Conservation (phyloP, 2,329 filamentous ascomycete genomes). For the Cryphonectria radicalis region DNA sequence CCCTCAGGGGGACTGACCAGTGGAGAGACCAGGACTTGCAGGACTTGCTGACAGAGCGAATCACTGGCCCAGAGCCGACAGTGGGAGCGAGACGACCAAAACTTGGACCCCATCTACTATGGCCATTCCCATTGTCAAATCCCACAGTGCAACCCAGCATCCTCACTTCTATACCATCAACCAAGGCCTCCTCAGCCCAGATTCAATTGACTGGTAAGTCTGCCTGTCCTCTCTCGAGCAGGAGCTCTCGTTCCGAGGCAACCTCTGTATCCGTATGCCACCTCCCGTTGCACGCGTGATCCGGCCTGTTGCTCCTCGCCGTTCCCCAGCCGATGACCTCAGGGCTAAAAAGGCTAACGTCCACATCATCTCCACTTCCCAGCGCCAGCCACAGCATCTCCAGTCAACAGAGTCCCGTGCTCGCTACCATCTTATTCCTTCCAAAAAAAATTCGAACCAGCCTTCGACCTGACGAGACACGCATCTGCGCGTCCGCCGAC, state of each 20-base stretch:
- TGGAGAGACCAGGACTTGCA: not conserved
- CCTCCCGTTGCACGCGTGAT: constrained; percentile 2
- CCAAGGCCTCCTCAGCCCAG: constrained; percentile 18
- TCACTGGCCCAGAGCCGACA: not conserved
- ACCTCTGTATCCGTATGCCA: constrained; percentile 2
- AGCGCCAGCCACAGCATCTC: constrained; percentile 20
- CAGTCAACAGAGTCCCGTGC: constrained; percentile 7
- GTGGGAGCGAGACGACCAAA: not conserved
- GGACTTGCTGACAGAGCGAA: constrained; percentile 2
- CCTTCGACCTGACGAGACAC: constrained; percentile 13
- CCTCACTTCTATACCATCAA: constrained; percentile 24
- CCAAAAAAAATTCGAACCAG: constrained; percentile 12
- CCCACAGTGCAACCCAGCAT: constrained; percentile 23
- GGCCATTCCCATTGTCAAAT: constrained; percentile 1
- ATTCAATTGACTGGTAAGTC: constrained; percentile 24
- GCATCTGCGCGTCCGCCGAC: constrained; percentile 22
- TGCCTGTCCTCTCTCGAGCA: not conserved
- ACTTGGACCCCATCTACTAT: constrained; percentile 2
- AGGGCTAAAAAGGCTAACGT: constrained; percentile 23
- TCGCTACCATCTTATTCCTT: constrained; percentile 21
- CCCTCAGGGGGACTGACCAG: not conserved
- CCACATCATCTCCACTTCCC: constrained; percentile 27
- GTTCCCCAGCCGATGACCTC: constrained; percentile 26
- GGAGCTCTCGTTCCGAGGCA: not conserved
- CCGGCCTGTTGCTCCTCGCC: constrained; percentile 11